phyloP scores from a whole-genome alignment of 2,329 filamentous ascomycete genomes.

The Polychaeton citri region DNA sequence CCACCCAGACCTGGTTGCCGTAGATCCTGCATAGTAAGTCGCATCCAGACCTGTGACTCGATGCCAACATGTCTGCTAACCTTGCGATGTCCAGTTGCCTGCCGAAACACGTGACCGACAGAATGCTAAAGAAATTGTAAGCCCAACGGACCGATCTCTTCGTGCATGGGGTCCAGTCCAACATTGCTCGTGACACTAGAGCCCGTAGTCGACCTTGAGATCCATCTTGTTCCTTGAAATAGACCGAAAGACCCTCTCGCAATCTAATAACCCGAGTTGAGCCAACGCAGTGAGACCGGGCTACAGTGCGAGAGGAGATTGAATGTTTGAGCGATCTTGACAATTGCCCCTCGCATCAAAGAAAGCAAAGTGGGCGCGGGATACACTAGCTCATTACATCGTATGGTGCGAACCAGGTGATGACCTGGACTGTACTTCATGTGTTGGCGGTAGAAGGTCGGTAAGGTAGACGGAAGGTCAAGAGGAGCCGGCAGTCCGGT shows the following conservation, averaged over 20 bases:
- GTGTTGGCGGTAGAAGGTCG: too few relatives aligned
- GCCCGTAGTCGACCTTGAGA: too few relatives aligned
- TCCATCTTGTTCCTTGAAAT: too few relatives aligned
- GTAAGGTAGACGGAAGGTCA: too few relatives aligned
- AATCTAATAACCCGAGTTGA: conserved; percentile 54
- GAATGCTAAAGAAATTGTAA: conserved; percentile 34
- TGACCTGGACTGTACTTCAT: too few relatives aligned
- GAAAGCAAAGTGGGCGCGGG: conserved; percentile 8
- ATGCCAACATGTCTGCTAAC: neutral
- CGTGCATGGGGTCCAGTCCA: too few relatives aligned
- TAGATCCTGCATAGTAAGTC: conserved; percentile 75
- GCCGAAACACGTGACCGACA: conserved; percentile 52
- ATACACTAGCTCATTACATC: conserved; percentile 14
- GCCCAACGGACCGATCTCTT: conserved; percentile 1
- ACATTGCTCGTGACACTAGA: too few relatives aligned
- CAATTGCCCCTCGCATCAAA: conserved; percentile 12
- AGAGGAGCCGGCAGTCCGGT: too few relatives aligned
- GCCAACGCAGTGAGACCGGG: conserved; percentile 42
- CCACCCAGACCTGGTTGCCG: conserved; percentile 60
- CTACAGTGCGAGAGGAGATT: conserved; percentile 60
- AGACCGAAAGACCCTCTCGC: conserved; percentile 39
- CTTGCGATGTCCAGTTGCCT: conserved; percentile 13
- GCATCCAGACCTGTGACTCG: neutral
- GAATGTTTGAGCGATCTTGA: conserved; percentile 22
- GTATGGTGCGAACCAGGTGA: conserved; percentile 1